Evolutionary conservation across 805 yeast genomes (phyloP), one percentile per base, ranked within the genome.

Genomic region (Wickerhamomyces silvicola): DNA sequence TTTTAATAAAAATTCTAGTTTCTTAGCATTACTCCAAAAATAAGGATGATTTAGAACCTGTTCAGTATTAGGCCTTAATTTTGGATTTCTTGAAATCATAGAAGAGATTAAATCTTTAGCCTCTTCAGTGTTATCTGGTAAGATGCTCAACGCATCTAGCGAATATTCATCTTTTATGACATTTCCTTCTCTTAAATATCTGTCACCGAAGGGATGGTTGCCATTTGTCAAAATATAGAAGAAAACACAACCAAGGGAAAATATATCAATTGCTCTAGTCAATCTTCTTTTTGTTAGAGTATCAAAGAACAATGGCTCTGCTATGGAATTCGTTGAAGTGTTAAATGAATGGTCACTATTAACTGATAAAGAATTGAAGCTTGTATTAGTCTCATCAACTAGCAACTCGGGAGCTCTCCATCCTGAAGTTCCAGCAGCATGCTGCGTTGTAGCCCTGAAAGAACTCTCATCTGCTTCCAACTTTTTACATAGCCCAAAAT

Each of bases 321-420:
- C 42, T 13, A 50, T 35, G 2, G 58, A 50, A 11, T 47, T 50
- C 10, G 41, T 24, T 22, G 57, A 41, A 7, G 37, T 40, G 25
- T 24, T 32, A n/a, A 35, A 32, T 2, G 57, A 47, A 21, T 45
- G 45, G 4, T 50, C 54, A 39, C 45, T 49, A 31, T 19, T 33
- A 10, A 35, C 25, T n/a, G 43, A 39, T 20, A 35, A 18, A 10
- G 38, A 32, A 21, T 32, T 31, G 30, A 32, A 41, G 8, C 26
- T 22, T 8, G 39, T 16, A 35, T 39, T 38, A 7, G 44, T 32
- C 15, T 56, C 66, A 26, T 67, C 72, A 16, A 71, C 54, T 22
- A 85, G 58, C 21, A 85, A 56, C 49, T 92, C 98, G 0, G 98
- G 98, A 0, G 99, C 97, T 46, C 97, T 72, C 98, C 98, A 92